phyloP scores from a whole-genome alignment of 2,329 filamentous ascomycete species.

The Torrubiellomyces zombiae region DNA sequence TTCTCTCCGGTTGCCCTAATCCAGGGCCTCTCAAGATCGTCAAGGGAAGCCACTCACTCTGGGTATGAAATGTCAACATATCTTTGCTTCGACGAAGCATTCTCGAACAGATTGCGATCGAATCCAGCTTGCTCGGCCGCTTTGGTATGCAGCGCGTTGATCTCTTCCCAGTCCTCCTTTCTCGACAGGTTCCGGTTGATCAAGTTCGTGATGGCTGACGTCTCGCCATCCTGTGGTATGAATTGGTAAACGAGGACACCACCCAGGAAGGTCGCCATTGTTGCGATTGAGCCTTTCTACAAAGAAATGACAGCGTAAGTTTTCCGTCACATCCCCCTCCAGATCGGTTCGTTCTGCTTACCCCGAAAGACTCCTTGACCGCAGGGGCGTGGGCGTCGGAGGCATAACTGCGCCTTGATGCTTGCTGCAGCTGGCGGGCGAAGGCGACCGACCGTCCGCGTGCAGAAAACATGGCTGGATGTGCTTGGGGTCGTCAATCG shows the following conservation, averaged over 20 bases:
- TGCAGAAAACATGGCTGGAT: constrained; percentile 23
- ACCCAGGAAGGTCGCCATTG: constrained; percentile 26
- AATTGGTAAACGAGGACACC: constrained; percentile 30
- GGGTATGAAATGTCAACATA: constrained; percentile 37
- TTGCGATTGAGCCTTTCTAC: constrained; percentile 32
- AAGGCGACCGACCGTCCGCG: constrained; percentile 26
- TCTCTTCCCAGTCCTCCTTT: constrained; percentile 31
- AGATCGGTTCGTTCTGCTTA: constrained; percentile 24
- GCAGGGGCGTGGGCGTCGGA: constrained; percentile 33
- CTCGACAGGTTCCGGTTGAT: constrained; percentile 29
- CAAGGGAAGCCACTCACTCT: constrained; percentile 32
- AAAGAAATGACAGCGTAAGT: not conserved
- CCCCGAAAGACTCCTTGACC: constrained; percentile 38
- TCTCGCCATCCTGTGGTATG: constrained; percentile 32
- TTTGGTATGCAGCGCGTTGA: constrained; percentile 35
- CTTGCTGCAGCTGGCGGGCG: constrained; percentile 19
- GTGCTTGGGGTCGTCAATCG: constrained; percentile 16
- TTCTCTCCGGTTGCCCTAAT: too few species aligned
- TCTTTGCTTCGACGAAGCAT: constrained; percentile 23
- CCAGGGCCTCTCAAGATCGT: too few species aligned
- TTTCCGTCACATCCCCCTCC: not conserved
- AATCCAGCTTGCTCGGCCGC: constrained; percentile 37
- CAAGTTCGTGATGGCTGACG: constrained; percentile 27
- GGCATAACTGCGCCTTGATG: constrained; percentile 34
- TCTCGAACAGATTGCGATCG: constrained; percentile 38